Evolutionary conservation across 1,139 yeast genomes (phyloP), one percentile per base, ranked within the genome.

Genomic region (Nematodospora anomalae): DNA sequence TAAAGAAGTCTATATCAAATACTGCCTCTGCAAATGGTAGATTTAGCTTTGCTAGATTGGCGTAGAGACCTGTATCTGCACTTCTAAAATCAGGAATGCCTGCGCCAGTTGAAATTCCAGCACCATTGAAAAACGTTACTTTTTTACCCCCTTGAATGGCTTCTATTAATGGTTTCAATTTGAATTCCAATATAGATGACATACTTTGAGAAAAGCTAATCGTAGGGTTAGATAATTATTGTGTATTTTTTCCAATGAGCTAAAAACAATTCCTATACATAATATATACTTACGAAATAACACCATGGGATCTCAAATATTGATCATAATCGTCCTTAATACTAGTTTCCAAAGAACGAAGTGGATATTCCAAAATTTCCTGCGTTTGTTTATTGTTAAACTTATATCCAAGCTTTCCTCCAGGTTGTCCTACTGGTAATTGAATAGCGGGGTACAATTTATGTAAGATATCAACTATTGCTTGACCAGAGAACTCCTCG

Each of bases 11-110:
- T 23, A 90, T 83, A 54, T 89, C 97, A 58, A 90, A 92, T 1
- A 92, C 96, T 0, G 97, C 97, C 57, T 90, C 98, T 0, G 97
- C 94, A 53, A 78, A 89, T 4, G 97, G 97, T 32, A 90, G 66
- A 29, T 86, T 71, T 26, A 90, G 65, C 44, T 79, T 73, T 29
- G 85, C 76, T 38, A 92, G 65, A 55, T 92, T 90, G 45, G 90
- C 79, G 52, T 90, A 90, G 6, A 90, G 70, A 0, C 98, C 98
- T 0, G 97, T 90, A 33, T 80, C 76, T 1, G 97, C 97, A 13
- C 95, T 81, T 47, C 97, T 70, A 56, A 92, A 92, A 55, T 92
- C 97, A 0, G 97, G 98, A 32, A 90, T 90, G 1, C 97, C 97
- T 23, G 95, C 90, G 2, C 84, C 71, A 0, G 97, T 90, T 4